Evolutionary conservation across 2,329 filamentous ascomycete genomes (phyloP).

Genomic region (Metarhizium humberi): DNA sequence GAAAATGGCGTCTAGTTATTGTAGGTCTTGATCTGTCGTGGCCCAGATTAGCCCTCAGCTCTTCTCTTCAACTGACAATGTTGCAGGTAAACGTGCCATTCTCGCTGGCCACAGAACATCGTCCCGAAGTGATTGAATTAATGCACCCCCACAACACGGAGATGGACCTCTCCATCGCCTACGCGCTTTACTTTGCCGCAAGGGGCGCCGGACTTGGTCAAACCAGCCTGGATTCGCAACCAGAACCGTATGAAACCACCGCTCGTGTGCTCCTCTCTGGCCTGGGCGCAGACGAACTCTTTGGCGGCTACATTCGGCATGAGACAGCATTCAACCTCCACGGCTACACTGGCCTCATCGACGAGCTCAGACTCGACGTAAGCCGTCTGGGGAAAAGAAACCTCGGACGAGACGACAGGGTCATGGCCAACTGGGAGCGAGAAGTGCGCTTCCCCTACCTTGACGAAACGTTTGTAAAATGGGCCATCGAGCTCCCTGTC

Average conservation of each 20-base stretch:
- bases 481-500: constrained; percentile 65
- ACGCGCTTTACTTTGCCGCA: constrained; percentile 90
- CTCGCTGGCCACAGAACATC: constrained; percentile 59
- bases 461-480: constrained; percentile 76
- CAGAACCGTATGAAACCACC: constrained; percentile 49
- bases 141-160: constrained; percentile 95
- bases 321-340: constrained; percentile 61
- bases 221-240: constrained; percentile 14
- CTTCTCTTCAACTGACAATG: background rate
- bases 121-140: constrained; percentile 59
- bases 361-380: constrained; percentile 81
- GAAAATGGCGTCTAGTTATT: constrained; percentile 75
- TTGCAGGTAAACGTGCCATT: constrained; percentile 71
- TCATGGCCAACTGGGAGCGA: constrained; percentile 79
- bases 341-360: constrained; percentile 62
- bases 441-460: constrained; percentile 88
- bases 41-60: no score
- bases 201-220: constrained; percentile 53
- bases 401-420: constrained; percentile 84
- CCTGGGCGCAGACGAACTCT: constrained; percentile 90
- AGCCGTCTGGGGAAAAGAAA: constrained; percentile 85
- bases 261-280: constrained; percentile 85
- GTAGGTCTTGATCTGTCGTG: constrained; percentile 28
- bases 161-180: constrained; percentile 95
- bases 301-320: constrained; percentile 86